phyloP scores from a whole-genome alignment of 257 asterid species.

The Solanum ossicruentum region DNA sequence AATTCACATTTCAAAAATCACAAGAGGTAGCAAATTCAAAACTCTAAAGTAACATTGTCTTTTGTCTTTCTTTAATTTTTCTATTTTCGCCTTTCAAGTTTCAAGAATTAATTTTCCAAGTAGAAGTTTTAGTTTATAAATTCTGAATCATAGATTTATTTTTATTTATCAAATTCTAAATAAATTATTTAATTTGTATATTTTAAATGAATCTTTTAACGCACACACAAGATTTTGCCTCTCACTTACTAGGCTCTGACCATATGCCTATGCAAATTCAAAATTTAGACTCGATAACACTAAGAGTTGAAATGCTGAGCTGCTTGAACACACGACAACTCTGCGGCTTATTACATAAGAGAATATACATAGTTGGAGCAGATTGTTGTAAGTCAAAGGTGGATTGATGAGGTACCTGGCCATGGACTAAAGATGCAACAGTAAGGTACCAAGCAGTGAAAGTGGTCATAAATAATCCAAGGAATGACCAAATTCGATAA shows the following conservation, averaged over 20 bases:
- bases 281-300: background rate
- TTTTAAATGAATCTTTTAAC: no score
- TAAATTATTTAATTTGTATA: no score
- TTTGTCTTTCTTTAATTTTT: background rate
- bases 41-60: background rate
- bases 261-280: background rate
- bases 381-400: background rate
- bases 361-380: background rate
- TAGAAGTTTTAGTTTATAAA: no score
- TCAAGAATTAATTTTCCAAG: background rate
- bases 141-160: no score
- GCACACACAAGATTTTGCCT: no score
- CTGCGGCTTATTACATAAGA: no score
- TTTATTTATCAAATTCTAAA: no score
- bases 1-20: background rate
- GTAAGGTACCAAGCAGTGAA: constrained; percentile 46
- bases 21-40: background rate
- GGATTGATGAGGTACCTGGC: constrained; percentile 19
- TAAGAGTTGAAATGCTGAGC: no score
- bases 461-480: constrained; percentile 40
- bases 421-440: constrained; percentile 33
- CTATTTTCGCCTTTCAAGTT: background rate
- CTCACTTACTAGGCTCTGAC: background rate
- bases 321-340: no score
- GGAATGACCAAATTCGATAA: constrained; percentile 47